phyloP scores from a whole-genome alignment of 306 rosid genomes.

The Benincasa hispida region DNA sequence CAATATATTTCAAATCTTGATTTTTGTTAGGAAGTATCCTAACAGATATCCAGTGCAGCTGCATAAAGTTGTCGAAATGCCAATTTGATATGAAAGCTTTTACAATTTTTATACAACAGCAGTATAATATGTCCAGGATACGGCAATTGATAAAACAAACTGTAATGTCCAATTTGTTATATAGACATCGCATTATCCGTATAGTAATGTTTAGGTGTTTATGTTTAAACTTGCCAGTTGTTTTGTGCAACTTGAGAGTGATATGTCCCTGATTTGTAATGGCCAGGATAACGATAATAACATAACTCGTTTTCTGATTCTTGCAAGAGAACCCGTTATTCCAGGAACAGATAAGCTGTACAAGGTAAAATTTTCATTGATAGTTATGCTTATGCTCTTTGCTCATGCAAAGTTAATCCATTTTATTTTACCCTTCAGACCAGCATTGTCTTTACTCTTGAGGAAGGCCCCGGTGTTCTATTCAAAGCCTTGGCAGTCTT shows the following conservation, averaged over 20 bases:
- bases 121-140: background rate
- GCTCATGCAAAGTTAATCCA: constrained; percentile 6
- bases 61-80: background rate
- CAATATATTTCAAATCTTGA: no score
- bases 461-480: constrained; percentile 81
- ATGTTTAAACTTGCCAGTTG: background rate
- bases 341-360: constrained; percentile 44
- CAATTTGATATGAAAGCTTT: background rate
- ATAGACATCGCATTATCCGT: background rate
- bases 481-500: constrained; percentile 86
- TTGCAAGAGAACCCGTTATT: constrained; percentile 75
- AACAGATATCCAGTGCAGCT: background rate
- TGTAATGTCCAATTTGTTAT: background rate
- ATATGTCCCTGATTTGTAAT: constrained; percentile 13
- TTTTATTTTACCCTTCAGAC: constrained; percentile 38
- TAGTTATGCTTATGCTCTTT: background rate
- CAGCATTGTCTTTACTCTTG: constrained; percentile 68
- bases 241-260: constrained; percentile 10
- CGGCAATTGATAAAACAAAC: background rate
- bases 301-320: constrained; percentile 72
- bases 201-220: background rate
- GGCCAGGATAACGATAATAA: constrained; percentile 56
- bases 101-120: background rate
- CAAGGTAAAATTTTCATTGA: constrained; percentile 36
- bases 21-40: no score